Evolutionary conservation across 345 rosid species (phyloP).

Genomic region (Brassica rapa): DNA sequence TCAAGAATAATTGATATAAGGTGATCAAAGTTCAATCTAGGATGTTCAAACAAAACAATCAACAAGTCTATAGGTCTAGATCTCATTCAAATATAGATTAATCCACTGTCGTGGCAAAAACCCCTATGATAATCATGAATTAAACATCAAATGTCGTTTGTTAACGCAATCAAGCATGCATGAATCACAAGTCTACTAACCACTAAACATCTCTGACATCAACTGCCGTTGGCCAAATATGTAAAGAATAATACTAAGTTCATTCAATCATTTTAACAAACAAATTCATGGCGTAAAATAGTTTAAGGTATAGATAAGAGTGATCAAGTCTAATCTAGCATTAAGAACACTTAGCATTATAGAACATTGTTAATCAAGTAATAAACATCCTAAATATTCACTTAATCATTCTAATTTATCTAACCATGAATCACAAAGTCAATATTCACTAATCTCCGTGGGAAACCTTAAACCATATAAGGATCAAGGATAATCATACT

Average conservation of each 20-base stretch:
- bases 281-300: neutral
- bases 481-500: too few relatives aligned
- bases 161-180: neutral
- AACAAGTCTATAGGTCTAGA: neutral
- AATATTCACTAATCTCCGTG: too few relatives aligned
- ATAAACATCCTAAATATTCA: too few relatives aligned
- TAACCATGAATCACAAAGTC: too few relatives aligned
- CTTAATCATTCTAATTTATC: too few relatives aligned
- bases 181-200: neutral
- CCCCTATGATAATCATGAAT: neutral
- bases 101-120: neutral
- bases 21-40: too few relatives aligned
- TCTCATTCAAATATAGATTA: neutral
- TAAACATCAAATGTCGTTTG: neutral
- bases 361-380: too few relatives aligned
- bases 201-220: neutral
- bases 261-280: neutral
- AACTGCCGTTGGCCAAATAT: neutral
- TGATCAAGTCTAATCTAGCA: neutral
- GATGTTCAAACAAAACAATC: too few relatives aligned
- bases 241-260: neutral
- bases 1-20: too few relatives aligned
- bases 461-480: too few relatives aligned
- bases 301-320: neutral
- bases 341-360: too few relatives aligned